phyloP scores from a whole-genome alignment of 2,329 filamentous ascomycete genomes.

The Penicillium olsonii region DNA sequence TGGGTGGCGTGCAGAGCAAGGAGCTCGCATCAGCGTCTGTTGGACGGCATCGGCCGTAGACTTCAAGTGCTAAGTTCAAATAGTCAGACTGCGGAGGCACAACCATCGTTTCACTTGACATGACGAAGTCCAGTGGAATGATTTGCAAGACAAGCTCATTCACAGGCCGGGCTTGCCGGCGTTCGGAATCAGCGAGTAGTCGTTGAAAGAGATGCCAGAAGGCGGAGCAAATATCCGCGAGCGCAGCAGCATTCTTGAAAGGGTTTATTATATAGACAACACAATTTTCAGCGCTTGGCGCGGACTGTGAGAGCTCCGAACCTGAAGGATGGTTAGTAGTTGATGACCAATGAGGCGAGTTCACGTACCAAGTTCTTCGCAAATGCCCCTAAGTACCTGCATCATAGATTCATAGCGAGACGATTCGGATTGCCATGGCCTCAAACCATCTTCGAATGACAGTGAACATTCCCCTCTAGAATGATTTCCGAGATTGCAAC shows the following conservation, averaged over 20 bases:
- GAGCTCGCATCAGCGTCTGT: constrained; percentile 36
- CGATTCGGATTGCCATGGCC: constrained; percentile 37
- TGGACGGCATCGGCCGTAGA: constrained; percentile 60
- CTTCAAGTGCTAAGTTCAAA: constrained; percentile 55
- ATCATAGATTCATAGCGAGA: constrained; percentile 36
- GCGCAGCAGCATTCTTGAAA: constrained; percentile 49
- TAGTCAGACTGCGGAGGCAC: constrained; percentile 53
- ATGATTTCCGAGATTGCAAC: constrained; percentile 59
- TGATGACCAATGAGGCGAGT: background rate
- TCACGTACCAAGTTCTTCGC: constrained; percentile 40
- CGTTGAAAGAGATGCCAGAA: constrained; percentile 60
- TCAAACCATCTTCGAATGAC: constrained; percentile 40
- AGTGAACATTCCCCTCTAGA: constrained; percentile 44
- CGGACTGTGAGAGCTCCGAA: constrained; percentile 34
- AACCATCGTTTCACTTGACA: constrained; percentile 53
- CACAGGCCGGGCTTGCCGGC: constrained; percentile 30
- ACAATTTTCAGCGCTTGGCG: constrained; percentile 43
- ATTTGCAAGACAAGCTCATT: constrained; percentile 60
- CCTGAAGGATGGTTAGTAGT: constrained; percentile 29
- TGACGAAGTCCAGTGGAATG: constrained; percentile 57
- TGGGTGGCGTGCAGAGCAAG: constrained; percentile 53
- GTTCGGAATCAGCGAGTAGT: constrained; percentile 47
- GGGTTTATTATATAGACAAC: constrained; percentile 63
- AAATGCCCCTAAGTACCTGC: constrained; percentile 36
- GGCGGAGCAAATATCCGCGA: constrained; percentile 56